Percentiles rank a stretch among this genome's conserved stretches.
phyloP scores from a whole-genome alignment of 2,329 filamentous ascomycete species.

The Fusarium sulawesiense region DNA sequence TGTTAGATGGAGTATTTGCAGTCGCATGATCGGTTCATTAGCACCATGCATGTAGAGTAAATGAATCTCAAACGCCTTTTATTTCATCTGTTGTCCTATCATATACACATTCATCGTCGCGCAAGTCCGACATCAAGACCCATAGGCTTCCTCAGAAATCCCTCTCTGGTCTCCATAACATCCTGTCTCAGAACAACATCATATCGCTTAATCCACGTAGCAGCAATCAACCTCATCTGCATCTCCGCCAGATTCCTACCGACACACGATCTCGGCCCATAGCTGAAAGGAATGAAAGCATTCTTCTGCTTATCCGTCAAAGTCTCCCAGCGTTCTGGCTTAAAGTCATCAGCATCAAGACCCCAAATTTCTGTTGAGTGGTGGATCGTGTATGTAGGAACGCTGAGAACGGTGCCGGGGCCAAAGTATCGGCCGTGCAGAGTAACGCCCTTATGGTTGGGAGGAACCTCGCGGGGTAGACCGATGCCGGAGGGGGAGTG shows the following conservation, averaged over 20 bases:
- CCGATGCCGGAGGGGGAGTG: conserved; percentile 89
- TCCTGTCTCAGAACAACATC: conserved; percentile 64
- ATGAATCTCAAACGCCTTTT: not conserved
- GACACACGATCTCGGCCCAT: conserved; percentile 76
- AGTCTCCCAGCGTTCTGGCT: conserved; percentile 77
- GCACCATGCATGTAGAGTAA: accelerated
- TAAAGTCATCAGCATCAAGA: conserved; percentile 75
- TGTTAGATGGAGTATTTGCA: accelerated
- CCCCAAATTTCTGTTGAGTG: conserved; percentile 81
- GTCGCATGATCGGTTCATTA: not conserved
- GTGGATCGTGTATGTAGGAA: conserved; percentile 86
- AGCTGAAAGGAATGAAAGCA: conserved; percentile 80
- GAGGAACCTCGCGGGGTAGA: conserved; percentile 79
- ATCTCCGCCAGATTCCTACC: conserved; percentile 88
- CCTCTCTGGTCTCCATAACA: conserved; percentile 79
- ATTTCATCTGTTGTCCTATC: not conserved
- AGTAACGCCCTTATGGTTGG: conserved; percentile 69
- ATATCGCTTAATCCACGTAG: conserved; percentile 70
- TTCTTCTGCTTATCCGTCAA: conserved; percentile 75
- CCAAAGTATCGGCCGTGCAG: conserved; percentile 79
- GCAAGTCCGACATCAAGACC: conserved; percentile 60
- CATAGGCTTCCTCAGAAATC: conserved; percentile 84
- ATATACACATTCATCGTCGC: not conserved
- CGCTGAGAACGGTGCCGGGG: conserved; percentile 79
- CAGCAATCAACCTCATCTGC: conserved; percentile 83